phyloP scores from a whole-genome alignment of 148 eudicot species.

The Camellia granthamiana region DNA sequence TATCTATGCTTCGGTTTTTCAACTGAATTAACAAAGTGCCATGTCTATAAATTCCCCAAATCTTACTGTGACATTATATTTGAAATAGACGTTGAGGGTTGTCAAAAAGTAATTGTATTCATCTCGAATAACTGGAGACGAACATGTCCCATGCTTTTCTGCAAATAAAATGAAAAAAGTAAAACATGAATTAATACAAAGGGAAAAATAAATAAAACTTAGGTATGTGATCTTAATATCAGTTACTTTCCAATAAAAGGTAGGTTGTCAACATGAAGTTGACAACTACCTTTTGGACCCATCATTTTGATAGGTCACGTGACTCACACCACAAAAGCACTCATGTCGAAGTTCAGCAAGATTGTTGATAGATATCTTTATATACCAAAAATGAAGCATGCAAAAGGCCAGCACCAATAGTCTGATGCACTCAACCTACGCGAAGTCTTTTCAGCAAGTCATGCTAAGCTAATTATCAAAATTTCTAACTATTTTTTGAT shows the following conservation, averaged over 20 bases:
- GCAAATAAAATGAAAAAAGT: slow-evolving; percentile 30
- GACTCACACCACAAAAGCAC: not conserved
- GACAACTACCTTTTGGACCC: not conserved
- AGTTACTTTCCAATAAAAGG: not conserved
- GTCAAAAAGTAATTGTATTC: slow-evolving; percentile 73
- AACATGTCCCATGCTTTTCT: slow-evolving; percentile 96
- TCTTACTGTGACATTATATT: slow-evolving; percentile 88
- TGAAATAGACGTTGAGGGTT: slow-evolving; percentile 72
- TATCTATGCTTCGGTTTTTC: not conserved
- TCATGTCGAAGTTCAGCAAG: not conserved
- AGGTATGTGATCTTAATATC: not conserved
- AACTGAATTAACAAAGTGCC: not conserved
- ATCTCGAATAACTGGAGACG: slow-evolving; percentile 52
- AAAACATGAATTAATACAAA: not conserved
- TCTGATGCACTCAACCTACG: slow-evolving; percentile 1
- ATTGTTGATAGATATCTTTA: not conserved
- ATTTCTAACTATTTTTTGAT: not conserved
- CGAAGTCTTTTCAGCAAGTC: slow-evolving; percentile 7
- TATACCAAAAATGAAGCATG: not conserved
- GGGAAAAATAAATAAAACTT: not conserved
- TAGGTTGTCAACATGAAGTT: not conserved
- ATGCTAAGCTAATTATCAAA: not conserved
- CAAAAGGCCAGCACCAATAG: too few relatives aligned
- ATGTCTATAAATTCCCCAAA: not conserved
- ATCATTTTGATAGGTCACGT: not conserved